These are phyloP conservation scores for Sorghum bicolor DNA, from an alignment of 176 grass and related monocot species.

Conservation along the genomic window DNA sequence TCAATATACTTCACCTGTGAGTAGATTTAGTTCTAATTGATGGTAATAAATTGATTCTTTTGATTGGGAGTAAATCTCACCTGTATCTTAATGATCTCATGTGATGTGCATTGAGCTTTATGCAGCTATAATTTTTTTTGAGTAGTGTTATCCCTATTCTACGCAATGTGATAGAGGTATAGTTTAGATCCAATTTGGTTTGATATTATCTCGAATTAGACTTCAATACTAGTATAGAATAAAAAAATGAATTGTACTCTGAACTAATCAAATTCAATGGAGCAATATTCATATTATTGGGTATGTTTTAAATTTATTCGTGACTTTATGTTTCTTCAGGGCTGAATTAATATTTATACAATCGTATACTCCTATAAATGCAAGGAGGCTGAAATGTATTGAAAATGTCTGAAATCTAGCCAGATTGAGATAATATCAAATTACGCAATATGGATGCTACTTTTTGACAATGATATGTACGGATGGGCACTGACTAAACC, in stretches of 20 bases:
- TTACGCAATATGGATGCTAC: neutral
- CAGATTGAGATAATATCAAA: neutral
- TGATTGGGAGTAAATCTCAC: constrained; percentile 20
- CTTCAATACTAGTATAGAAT: neutral
- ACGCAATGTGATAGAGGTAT: neutral
- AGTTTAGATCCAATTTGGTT: neutral
- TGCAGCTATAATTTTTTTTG: neutral
- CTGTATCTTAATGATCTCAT: constrained; percentile 21
- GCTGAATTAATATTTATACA: neutral
- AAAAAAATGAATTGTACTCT: neutral
- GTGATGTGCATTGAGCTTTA: constrained; percentile 14
- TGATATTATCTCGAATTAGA: neutral
- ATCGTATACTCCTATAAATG: neutral
- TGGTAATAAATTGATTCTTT: constrained; percentile 50
- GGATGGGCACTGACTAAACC: neutral
- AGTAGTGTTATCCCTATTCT: neutral
- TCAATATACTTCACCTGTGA: constrained; percentile 43
- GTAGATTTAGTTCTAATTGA: constrained; percentile 49
- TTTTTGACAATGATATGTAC: neutral
- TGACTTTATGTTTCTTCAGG: neutral
- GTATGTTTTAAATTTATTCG: neutral
- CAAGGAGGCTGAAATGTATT: neutral
- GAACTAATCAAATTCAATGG: neutral
- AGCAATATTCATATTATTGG: neutral
- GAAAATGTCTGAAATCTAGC: neutral